Evolutionary conservation across 2,329 filamentous ascomycete genomes (phyloP).

Genomic region (Colletotrichum caudatum): DNA sequence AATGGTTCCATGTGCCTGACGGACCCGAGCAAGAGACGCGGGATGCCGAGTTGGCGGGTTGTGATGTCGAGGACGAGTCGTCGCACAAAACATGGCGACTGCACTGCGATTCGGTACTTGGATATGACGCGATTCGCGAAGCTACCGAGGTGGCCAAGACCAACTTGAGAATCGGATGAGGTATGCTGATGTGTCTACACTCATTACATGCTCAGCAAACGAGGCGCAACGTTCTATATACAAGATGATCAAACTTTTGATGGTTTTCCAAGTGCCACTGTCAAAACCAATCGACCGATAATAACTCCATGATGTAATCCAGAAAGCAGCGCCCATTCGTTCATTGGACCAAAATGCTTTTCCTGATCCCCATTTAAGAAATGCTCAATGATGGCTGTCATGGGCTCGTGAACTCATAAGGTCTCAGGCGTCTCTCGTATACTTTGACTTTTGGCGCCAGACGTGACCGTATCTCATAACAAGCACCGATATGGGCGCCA

Average conservation of each 20-base stretch:
- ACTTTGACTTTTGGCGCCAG: conserved; percentile 65
- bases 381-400: background rate
- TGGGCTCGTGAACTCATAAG: conserved; percentile 8
- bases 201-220: background rate
- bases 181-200: background rate
- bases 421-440: conserved; percentile 55
- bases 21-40: conserved; percentile 31
- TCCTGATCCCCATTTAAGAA: background rate
- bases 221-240: background rate
- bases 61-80: background rate
- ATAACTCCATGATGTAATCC: too few species aligned
- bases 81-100: background rate
- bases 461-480: conserved; percentile 62
- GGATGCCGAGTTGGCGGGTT: conserved; percentile 26
- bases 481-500: conserved; percentile 64
- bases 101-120: background rate
- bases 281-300: background rate
- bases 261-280: too few species aligned
- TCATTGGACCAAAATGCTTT: background rate
- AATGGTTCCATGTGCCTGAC: conserved; percentile 33
- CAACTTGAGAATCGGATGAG: background rate
- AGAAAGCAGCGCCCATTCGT: background rate
- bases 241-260: background rate
- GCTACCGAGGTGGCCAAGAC: background rate
- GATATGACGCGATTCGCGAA: background rate